A percentile compares a stretch with the other conserved stretches of the same genome.
phyloP scores from a whole-genome alignment of 2,329 filamentous ascomycete genomes.

The Talaromyces sp. region DNA sequence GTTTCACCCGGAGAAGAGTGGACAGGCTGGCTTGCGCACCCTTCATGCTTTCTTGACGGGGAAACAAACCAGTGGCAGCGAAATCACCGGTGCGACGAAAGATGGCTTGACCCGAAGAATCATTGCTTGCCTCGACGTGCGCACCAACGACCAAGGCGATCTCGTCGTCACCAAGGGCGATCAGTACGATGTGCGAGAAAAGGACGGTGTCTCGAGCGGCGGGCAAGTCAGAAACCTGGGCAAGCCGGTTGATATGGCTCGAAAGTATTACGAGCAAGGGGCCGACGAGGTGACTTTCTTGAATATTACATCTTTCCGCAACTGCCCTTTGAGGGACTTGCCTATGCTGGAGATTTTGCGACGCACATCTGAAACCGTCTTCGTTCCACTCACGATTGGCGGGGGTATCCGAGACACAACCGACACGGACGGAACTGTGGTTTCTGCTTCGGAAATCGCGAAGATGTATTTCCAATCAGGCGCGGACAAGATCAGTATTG shows the following conservation, averaged over 20 bases:
- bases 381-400: conserved; percentile 91
- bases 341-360: conserved; percentile 95
- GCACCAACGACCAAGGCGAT: conserved; percentile 89
- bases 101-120: conserved; percentile 86
- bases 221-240: conserved; percentile 81
- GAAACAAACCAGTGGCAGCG: conserved; percentile 52
- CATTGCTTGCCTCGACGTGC: conserved; percentile 93
- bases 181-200: conserved; percentile 97
- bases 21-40: conserved; percentile 77
- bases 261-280: conserved; percentile 90
- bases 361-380: conserved; percentile 81
- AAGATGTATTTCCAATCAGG: conserved; percentile 96
- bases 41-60: conserved; percentile 83
- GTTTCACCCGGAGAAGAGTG: conserved; percentile 97
- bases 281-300: conserved; percentile 96
- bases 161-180: conserved; percentile 97
- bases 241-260: conserved; percentile 93
- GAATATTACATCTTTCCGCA: conserved; percentile 97
- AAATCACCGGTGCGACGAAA: conserved; percentile 20
- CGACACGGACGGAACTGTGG: conserved; percentile 77
- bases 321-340: conserved; percentile 84
- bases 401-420: conserved; percentile 91
- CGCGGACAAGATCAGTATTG: conserved; percentile 96
- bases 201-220: conserved; percentile 53
- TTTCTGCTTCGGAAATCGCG: conserved; percentile 88